Evolutionary conservation across 2,329 filamentous ascomycete species (phyloP), one percentile per base, ranked within the genome.

Genomic region (Fusarium palustre): DNA sequence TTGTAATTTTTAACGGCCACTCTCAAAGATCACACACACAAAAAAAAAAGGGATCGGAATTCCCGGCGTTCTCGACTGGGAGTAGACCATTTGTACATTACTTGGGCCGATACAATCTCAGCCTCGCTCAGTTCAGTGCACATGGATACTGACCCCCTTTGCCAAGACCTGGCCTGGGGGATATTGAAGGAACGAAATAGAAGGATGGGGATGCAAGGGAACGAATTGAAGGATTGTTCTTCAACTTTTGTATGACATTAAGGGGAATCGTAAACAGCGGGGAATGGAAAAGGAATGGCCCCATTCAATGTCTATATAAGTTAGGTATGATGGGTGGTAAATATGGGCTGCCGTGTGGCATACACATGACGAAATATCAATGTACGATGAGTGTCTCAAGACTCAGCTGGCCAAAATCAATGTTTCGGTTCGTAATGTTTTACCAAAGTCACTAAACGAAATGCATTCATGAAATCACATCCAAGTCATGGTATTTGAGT

Each of bases 1-100:
- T 70, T 70, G 68, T 70, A 70, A 70, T 70, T 56, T 69, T 68
- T 68, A 62, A 70, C 68, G 68, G 56, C 64, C 55, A 42, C 39
- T 62, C 45, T 47, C 16, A 52, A 47, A 25, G 31, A 52, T 30
- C 28, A 30, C 28, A 30, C 3, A 28, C n/a, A 28, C n/a, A 54
- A 48, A 46, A 22, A 66, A 28, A 41, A 39, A 39, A 47, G 33
- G 59, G 42, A 64, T 43, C 47, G 52, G 34, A 30, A 56, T 33
- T 36, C 38, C 34, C 41, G 63, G 45, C 39, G 31, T 33, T 36
- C 18, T 54, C 42, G 31, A 42, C 34, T 43, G 38, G 62, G 42
- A 38, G 31, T 55, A 45, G 42, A 64, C 56, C 55, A 64, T 55
- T 66, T 68, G 63, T 69, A 69, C 56, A 64, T 70, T 63, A 56